Conservation (phyloP, 2,329 filamentous ascomycete species). For the Cadophora malorum region DNA sequence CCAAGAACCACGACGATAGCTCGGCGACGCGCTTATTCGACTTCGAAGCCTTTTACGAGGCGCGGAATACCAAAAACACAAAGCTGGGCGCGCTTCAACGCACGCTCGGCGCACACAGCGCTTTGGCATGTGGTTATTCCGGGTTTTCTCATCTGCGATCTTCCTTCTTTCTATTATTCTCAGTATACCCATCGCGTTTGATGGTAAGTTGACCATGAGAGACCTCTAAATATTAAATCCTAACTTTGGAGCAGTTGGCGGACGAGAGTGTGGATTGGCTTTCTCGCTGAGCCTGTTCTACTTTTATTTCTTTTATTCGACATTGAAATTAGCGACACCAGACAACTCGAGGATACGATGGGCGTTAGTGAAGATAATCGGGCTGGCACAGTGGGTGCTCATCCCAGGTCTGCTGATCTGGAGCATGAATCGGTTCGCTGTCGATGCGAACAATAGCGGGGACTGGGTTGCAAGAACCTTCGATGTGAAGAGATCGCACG, state of each 20-base stretch:
- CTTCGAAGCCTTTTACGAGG: constrained; percentile 17
- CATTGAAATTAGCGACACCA: constrained; percentile 81
- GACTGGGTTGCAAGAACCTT: constrained; percentile 87
- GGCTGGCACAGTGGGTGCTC: constrained; percentile 83
- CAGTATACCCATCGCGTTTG: constrained; percentile 95
- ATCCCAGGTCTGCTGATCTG: constrained; percentile 90
- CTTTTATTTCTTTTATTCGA: constrained; percentile 91
- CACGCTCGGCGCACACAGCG: constrained; percentile 56
- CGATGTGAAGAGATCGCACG: constrained; percentile 66
- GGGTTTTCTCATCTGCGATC: constrained; percentile 77
- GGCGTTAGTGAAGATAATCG: constrained; percentile 71
- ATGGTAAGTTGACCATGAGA: constrained; percentile 55
- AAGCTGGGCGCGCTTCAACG: constrained; percentile 51
- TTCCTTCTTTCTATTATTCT: constrained; percentile 94
- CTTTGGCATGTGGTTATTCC: constrained; percentile 79
- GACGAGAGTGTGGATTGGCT: constrained; percentile 89
- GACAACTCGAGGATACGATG: constrained; percentile 77
- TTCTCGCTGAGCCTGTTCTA: constrained; percentile 88
- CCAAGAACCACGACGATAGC: constrained; percentile 1
- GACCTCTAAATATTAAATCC: neutral
- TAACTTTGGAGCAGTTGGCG: constrained; percentile 62
- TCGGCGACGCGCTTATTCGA: constrained; percentile 29
- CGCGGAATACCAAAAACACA: constrained; percentile 26
- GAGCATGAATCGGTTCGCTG: constrained; percentile 93
- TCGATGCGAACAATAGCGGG: constrained; percentile 75